These are phyloP conservation scores for Fonsecaea nubica DNA, from an alignment of 2,329 filamentous ascomycete species.

Conservation along the genomic window DNA sequence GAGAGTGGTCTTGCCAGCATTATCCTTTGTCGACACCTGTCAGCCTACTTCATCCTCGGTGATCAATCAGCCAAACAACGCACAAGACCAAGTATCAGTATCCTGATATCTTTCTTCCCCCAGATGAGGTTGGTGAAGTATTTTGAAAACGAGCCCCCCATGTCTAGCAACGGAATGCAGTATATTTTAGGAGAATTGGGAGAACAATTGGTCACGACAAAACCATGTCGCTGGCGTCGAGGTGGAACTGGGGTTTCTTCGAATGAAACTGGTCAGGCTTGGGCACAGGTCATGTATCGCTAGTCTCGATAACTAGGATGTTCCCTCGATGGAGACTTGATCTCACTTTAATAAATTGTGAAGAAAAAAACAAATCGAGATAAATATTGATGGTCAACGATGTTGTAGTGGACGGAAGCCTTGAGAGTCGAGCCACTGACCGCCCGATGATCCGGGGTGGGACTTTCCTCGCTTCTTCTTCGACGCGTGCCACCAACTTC, in stretches of 20 bases:
- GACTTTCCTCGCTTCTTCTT: slow-evolving; percentile 9
- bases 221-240: slow-evolving; percentile 24
- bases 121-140: slow-evolving; percentile 75
- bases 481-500: slow-evolving; percentile 3
- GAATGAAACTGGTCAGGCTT: background rate
- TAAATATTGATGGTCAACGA: background rate
- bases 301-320: background rate
- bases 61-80: slow-evolving; percentile 43
- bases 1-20: slow-evolving; percentile 96
- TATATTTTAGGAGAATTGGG: slow-evolving; percentile 1
- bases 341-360: background rate
- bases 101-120: slow-evolving; percentile 97
- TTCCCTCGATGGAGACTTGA: background rate
- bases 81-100: slow-evolving; percentile 93
- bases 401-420: slow-evolving; percentile 3
- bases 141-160: slow-evolving; percentile 64
- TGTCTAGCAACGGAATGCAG: slow-evolving; percentile 42
- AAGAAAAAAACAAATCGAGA: background rate
- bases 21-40: slow-evolving; percentile 68
- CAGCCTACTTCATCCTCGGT: background rate
- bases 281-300: background rate
- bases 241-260: background rate
- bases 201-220: slow-evolving; percentile 17
- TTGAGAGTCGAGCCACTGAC: slow-evolving; percentile 3
- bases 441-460: slow-evolving; percentile 7